These are phyloP conservation scores for Styphnolobium japonicum DNA, from an alignment of 306 rosid genomes.

Conservation along the genomic window DNA sequence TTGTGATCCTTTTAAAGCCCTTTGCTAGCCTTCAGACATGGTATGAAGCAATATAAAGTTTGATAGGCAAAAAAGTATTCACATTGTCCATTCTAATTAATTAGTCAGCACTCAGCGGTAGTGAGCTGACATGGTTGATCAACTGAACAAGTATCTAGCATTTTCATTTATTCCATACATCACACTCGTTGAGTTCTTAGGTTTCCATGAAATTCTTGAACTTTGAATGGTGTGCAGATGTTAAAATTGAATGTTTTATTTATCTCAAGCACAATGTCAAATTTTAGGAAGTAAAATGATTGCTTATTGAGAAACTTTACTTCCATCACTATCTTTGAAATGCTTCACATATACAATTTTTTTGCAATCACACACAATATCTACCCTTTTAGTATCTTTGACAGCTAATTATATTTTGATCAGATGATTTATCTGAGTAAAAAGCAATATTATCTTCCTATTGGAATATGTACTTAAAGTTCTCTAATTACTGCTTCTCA, in stretches of 20 bases:
- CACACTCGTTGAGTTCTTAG: neutral
- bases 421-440: neutral
- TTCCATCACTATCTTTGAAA: neutral
- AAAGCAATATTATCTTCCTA: neutral
- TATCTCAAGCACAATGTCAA: neutral
- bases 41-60: neutral
- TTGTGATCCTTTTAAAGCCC: neutral
- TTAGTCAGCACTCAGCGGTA: neutral
- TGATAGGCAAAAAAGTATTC: neutral
- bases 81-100: neutral
- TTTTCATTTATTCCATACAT: neutral
- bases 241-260: neutral
- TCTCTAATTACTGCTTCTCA: slow-evolving; percentile 33
- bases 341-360: neutral
- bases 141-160: neutral
- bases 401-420: neutral
- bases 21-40: neutral
- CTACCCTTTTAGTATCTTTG: slow-evolving; percentile 13
- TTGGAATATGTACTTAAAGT: slow-evolving; percentile 11
- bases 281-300: neutral
- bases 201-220: neutral
- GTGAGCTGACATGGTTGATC: slow-evolving; percentile 8
- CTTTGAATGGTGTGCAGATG: neutral
- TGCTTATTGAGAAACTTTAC: neutral
- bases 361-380: neutral